A percentile compares a stretch with the other conserved stretches of the same genome.
These are phyloP conservation scores for Trematosphaeria pertusa DNA, from an alignment of 2,329 filamentous ascomycete species.

Conservation along the genomic window DNA sequence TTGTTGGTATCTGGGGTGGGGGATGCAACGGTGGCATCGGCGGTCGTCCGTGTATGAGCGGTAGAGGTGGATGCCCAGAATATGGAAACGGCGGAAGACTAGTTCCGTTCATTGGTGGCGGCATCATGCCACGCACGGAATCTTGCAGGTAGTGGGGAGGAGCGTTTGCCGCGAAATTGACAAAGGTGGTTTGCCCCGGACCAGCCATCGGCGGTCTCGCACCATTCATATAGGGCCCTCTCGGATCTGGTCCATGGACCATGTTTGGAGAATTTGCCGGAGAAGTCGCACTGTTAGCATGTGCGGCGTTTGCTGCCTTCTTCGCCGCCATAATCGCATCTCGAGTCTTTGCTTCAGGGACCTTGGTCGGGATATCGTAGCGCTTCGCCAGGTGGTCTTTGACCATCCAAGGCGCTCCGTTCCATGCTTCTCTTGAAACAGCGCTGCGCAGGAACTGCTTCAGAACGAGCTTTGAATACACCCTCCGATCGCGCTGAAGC, in stretches of 20 bases:
- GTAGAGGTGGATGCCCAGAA: conserved; percentile 10
- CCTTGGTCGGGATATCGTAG: conserved; percentile 86
- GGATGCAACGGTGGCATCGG: neutral
- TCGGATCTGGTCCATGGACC: conserved; percentile 24
- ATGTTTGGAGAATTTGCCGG: conserved; percentile 23
- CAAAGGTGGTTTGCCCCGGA: conserved; percentile 51
- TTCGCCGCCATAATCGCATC: conserved; percentile 53
- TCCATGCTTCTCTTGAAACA: conserved; percentile 90
- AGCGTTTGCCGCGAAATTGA: too few relatives aligned
- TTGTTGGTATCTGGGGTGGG: conserved; percentile 5
- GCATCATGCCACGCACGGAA: conserved; percentile 73
- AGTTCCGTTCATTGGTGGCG: too few relatives aligned
- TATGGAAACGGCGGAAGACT: conserved; percentile 11
- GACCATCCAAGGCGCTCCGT: conserved; percentile 94
- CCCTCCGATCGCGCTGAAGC: conserved; percentile 84
- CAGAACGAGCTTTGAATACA: conserved; percentile 93
- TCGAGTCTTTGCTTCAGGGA: conserved; percentile 63
- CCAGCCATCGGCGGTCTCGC: conserved; percentile 20
- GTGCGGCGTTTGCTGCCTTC: conserved; percentile 72
- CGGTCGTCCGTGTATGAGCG: neutral
- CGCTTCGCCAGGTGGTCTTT: conserved; percentile 82
- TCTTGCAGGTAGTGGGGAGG: conserved; percentile 61
- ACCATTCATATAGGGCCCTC: conserved; percentile 33
- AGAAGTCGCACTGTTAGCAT: conserved; percentile 44
- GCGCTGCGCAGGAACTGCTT: conserved; percentile 95